Evolutionary conservation across 257 asterid species (phyloP).

Genomic region (Fraxinus excelsior): DNA sequence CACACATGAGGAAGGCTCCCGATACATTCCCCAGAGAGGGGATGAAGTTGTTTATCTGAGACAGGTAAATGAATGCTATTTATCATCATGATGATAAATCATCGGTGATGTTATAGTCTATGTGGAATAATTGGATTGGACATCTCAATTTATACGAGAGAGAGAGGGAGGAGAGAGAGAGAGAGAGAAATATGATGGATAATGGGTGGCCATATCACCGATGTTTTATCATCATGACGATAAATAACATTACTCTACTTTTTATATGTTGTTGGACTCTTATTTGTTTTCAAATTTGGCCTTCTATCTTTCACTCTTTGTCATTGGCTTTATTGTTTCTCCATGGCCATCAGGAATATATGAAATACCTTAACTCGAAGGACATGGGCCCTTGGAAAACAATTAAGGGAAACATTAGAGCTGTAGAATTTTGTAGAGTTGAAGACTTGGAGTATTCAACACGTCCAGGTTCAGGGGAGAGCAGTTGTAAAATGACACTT

Average conservation of each 20-base stretch:
- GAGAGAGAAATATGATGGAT: no score
- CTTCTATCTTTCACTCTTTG: slow-evolving; percentile 1
- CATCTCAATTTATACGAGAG: no score
- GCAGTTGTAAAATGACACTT: slow-evolving; percentile 87
- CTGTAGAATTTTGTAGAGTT: slow-evolving; percentile 82
- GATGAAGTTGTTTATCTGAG: slow-evolving; percentile 84
- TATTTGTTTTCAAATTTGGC: neutral
- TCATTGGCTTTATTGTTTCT: slow-evolving; percentile 24
- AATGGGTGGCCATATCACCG: no score
- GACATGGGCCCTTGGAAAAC: slow-evolving; percentile 75
- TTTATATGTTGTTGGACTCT: neutral
- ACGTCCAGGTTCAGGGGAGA: slow-evolving; percentile 89
- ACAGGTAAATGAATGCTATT: slow-evolving; percentile 52
- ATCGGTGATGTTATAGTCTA: no score
- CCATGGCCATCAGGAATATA: slow-evolving; percentile 93
- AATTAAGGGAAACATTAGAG: slow-evolving; percentile 59
- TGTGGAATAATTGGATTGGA: no score
- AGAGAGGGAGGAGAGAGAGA: no score
- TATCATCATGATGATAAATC: no score
- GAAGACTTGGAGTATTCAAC: slow-evolving; percentile 69
- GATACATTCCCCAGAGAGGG: slow-evolving; percentile 84
- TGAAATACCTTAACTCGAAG: slow-evolving; percentile 41
- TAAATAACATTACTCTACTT: neutral
- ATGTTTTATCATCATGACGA: no score
- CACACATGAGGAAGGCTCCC: slow-evolving; percentile 76